Evolutionary conservation across 352 stramenopile genomes (phyloP).

Genomic region (Phytophthora niederhauseri): DNA sequence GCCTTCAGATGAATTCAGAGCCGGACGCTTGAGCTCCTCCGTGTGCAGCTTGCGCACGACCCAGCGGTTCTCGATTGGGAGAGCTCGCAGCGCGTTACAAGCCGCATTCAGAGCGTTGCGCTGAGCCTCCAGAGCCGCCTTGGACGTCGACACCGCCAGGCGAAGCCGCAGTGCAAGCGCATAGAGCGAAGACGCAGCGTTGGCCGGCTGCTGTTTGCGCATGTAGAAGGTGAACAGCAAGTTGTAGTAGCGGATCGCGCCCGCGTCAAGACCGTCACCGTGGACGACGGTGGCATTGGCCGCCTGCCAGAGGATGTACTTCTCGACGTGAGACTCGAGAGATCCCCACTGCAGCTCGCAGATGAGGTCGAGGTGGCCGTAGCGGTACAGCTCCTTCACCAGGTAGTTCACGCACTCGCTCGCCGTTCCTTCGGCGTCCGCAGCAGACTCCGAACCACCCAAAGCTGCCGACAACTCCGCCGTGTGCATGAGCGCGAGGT

Average conservation of each 20-base stretch:
- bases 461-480: slow-evolving; percentile 47
- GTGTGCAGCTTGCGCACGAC: slow-evolving; percentile 75
- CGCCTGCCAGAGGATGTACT: slow-evolving; percentile 75
- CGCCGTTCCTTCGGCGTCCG: slow-evolving; percentile 41
- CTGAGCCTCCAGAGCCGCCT: slow-evolving; percentile 52
- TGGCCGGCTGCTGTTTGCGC: slow-evolving; percentile 63
- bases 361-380: slow-evolving; percentile 69
- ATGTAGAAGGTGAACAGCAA: slow-evolving; percentile 77
- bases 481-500: slow-evolving; percentile 77
- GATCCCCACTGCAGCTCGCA: slow-evolving; percentile 77
- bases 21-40: slow-evolving; percentile 47
- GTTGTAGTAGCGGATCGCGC: slow-evolving; percentile 64
- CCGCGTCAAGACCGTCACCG: slow-evolving; percentile 41
- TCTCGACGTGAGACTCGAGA: slow-evolving; percentile 66
- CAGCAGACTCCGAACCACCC: slow-evolving; percentile 9
- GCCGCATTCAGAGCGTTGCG: slow-evolving; percentile 68
- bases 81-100: slow-evolving; percentile 45
- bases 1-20: slow-evolving; percentile 14
- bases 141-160: slow-evolving; percentile 45
- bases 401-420: slow-evolving; percentile 76
- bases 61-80: slow-evolving; percentile 59
- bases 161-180: slow-evolving; percentile 56
- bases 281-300: slow-evolving; percentile 66
- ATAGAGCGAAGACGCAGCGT: slow-evolving; percentile 67
- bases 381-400: slow-evolving; percentile 74